Conservation (phyloP, 306 rosid genomes). For the Quillaja saponaria region DNA sequence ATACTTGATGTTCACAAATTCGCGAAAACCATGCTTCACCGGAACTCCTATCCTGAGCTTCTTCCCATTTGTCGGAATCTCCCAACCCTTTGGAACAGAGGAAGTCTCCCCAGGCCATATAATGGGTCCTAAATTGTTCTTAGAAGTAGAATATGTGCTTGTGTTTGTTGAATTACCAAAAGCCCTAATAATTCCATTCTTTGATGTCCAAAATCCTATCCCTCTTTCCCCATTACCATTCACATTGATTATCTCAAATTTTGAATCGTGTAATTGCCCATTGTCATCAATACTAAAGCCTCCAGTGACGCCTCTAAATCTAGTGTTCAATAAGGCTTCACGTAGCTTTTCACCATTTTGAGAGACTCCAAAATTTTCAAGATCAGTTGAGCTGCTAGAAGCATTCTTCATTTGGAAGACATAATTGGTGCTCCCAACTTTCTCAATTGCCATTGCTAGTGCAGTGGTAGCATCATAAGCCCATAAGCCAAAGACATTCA, state of each 20-base stretch:
- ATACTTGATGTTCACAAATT: conserved; percentile 27
- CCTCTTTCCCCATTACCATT: too few species aligned
- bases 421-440: neutral
- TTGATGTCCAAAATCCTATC: too few species aligned
- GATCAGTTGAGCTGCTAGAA: too few species aligned
- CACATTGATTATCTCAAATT: conserved; percentile 36
- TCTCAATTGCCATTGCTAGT: conserved; percentile 30
- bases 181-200: too few species aligned
- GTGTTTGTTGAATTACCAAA: too few species aligned
- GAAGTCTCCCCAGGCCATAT: too few species aligned
- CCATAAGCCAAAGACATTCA: too few species aligned
- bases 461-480: conserved; percentile 41
- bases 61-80: conserved; percentile 43
- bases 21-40: conserved; percentile 12
- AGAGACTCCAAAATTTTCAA: too few species aligned
- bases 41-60: conserved; percentile 49
- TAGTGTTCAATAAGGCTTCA: too few species aligned
- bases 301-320: conserved; percentile 48
- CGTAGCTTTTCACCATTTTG: too few species aligned
- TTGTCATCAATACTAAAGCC: conserved; percentile 35
- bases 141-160: too few species aligned
- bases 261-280: conserved; percentile 41
- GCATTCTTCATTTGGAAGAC: neutral
- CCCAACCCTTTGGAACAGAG: too few species aligned
- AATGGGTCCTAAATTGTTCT: conserved; percentile 33